phyloP scores from a whole-genome alignment of 2,329 filamentous ascomycete species.

The Penicillium brasilianum region DNA sequence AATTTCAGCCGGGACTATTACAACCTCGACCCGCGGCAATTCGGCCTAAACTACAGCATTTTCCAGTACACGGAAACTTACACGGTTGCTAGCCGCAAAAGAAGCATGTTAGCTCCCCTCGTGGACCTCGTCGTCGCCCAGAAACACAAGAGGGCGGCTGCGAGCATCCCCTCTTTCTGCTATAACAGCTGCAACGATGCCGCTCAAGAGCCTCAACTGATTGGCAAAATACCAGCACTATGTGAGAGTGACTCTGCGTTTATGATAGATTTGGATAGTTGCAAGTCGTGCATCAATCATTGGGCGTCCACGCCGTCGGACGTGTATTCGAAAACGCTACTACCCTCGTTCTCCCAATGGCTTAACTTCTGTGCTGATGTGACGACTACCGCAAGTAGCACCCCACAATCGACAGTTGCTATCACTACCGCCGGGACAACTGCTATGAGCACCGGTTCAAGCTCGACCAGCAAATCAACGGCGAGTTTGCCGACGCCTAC shows the following conservation, averaged over 20 bases:
- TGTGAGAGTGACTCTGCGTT: constrained; percentile 22
- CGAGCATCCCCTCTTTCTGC: constrained; percentile 14
- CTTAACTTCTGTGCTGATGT: constrained; percentile 23
- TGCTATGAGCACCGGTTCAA: not conserved
- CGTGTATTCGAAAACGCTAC: constrained; percentile 12
- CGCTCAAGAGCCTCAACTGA: constrained; percentile 5
- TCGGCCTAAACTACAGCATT: constrained; percentile 67
- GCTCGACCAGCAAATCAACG: not conserved
- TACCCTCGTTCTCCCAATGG: constrained; percentile 24
- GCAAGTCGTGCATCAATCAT: constrained; percentile 14
- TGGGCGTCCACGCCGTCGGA: constrained; percentile 11
- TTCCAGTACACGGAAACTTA: constrained; percentile 45
- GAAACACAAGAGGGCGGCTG: constrained; percentile 7
- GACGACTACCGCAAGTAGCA: constrained; percentile 4
- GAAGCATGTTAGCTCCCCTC: not conserved
- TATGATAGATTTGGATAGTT: constrained; percentile 12
- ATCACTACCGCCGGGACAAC: not conserved
- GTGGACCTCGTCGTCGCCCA: not conserved
- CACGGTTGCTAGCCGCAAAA: constrained; percentile 4
- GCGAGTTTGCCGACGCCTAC: not conserved
- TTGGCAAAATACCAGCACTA: constrained; percentile 15
- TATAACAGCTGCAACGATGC: constrained; percentile 18
- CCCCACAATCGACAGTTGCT: not conserved
- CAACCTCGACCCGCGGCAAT: constrained; percentile 66
- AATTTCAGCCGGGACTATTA: constrained; percentile 64